Conservation (phyloP, 1,284 basidiomycete genomes). For the Ganoderma sinense region DNA sequence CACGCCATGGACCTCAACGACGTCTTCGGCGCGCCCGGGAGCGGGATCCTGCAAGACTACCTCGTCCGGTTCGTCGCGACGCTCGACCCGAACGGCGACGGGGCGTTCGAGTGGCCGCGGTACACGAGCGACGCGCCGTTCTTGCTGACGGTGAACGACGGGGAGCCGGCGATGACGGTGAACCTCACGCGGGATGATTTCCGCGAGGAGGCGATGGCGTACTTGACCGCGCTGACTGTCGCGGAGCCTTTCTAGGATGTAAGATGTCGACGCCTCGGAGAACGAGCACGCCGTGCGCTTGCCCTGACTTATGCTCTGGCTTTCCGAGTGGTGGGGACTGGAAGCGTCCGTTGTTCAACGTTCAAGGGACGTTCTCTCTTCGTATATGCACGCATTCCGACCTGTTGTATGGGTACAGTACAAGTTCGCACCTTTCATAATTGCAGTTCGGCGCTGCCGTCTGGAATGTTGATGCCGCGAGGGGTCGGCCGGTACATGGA, state of each 20-base stretch:
- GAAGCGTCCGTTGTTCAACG: too few relatives aligned
- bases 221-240: conserved; percentile 15
- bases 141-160: conserved; percentile 55
- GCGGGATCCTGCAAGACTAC: conserved; percentile 27
- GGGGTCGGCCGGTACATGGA: too few relatives aligned
- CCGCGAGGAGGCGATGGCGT: conserved; percentile 42
- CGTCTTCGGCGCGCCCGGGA: conserved; percentile 23
- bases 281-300: too few relatives aligned
- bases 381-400: too few relatives aligned
- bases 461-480: too few relatives aligned
- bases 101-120: conserved; percentile 52
- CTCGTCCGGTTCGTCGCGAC: conserved; percentile 28
- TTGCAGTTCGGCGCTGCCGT: too few relatives aligned
- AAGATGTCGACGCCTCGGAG: too few relatives aligned
- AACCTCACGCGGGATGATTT: conserved; percentile 49
- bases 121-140: conserved; percentile 48
- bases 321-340: too few relatives aligned
- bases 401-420: too few relatives aligned
- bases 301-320: too few relatives aligned
- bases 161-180: conserved; percentile 41
- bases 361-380: too few relatives aligned
- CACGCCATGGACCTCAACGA: conserved; percentile 23
- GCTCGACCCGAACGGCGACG: conserved; percentile 43
- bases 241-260: conserved; percentile 17
- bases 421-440: too few relatives aligned